These are phyloP conservation scores for Acarospora socialis DNA, from an alignment of 2,329 filamentous ascomycete species.

Conservation along the genomic window DNA sequence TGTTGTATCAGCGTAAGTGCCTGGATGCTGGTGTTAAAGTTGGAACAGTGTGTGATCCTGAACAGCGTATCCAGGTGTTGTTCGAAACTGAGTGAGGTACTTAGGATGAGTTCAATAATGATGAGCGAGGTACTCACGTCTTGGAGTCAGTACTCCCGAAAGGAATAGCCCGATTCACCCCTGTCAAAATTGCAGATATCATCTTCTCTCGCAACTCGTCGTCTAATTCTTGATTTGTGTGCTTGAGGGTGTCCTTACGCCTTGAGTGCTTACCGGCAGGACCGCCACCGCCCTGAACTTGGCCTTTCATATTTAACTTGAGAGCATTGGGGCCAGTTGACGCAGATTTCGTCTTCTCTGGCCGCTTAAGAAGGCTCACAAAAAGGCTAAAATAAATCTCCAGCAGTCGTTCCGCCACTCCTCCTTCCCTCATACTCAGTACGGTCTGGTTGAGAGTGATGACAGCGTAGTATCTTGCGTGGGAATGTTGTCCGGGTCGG, in stretches of 20 bases:
- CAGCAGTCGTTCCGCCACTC: conserved; percentile 64
- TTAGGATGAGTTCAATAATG: not conserved
- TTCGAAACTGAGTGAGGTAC: conserved; percentile 2
- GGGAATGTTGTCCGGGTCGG: conserved; percentile 69
- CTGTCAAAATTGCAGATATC: conserved; percentile 78
- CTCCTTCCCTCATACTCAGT: conserved; percentile 67
- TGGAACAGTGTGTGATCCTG: conserved; percentile 89
- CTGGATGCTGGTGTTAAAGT: conserved; percentile 97
- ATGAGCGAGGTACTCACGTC: conserved; percentile 44
- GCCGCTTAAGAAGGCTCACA: conserved; percentile 60
- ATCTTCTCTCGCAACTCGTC: conserved; percentile 78
- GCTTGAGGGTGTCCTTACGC: conserved; percentile 16
- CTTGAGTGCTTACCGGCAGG: conserved; percentile 17
- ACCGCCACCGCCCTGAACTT: conserved; percentile 40
- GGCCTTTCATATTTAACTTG: conserved; percentile 35
- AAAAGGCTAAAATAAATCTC: conserved; percentile 90
- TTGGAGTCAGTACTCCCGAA: conserved; percentile 72
- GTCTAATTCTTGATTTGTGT: conserved; percentile 31
- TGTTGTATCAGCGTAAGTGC: conserved; percentile 92
- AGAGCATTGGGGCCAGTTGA: conserved; percentile 25
- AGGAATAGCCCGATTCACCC: conserved; percentile 89
- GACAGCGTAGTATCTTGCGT: conserved; percentile 89
- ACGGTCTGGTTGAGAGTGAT: conserved; percentile 97
- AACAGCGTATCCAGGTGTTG: conserved; percentile 88
- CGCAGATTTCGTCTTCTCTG: conserved; percentile 24